Conservation (phyloP, 345 rosid species). For the Geranium brycei region DNA sequence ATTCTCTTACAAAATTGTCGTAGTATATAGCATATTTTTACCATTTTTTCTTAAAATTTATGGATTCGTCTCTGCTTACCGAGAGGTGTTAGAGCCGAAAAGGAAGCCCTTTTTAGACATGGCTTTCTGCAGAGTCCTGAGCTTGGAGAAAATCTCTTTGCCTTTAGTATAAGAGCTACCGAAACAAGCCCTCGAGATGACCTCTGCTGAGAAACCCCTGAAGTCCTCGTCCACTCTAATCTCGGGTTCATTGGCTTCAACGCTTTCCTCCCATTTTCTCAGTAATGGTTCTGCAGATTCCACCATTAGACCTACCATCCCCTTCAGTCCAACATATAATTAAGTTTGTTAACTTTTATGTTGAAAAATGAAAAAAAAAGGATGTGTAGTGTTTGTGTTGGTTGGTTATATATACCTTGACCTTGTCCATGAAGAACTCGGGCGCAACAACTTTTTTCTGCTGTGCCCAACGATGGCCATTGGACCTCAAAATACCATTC, state of each 20-base stretch:
- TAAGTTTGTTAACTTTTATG: too few relatives aligned
- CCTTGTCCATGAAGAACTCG: slow-evolving; percentile 61
- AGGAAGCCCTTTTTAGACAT: slow-evolving; percentile 28
- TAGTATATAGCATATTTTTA: too few relatives aligned
- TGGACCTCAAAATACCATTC: slow-evolving; percentile 57
- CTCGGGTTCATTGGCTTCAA: slow-evolving; percentile 20
- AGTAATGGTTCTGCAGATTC: slow-evolving; percentile 34
- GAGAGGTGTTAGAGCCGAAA: slow-evolving; percentile 18
- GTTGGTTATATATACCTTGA: slow-evolving; percentile 35
- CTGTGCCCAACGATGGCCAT: slow-evolving; percentile 53
- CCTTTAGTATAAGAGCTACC: slow-evolving; percentile 44
- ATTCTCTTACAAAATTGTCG: too few relatives aligned
- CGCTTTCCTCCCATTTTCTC: slow-evolving; percentile 37
- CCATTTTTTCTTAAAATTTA: too few relatives aligned
- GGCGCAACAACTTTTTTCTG: slow-evolving; percentile 67
- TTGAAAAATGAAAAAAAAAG: background rate
- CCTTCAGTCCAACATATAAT: slow-evolving; percentile 15
- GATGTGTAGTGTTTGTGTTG: background rate
- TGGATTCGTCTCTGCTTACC: slow-evolving; percentile 11
- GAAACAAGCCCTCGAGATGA: slow-evolving; percentile 54
- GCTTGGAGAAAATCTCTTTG: slow-evolving; percentile 43
- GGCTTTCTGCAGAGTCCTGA: slow-evolving; percentile 39
- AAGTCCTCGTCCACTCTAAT: slow-evolving; percentile 38
- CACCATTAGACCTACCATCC: slow-evolving; percentile 59
- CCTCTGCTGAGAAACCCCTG: slow-evolving; percentile 41